These are phyloP conservation scores for Candida tibetensis DNA, from an alignment of 805 yeast species.

Conservation along the genomic window DNA sequence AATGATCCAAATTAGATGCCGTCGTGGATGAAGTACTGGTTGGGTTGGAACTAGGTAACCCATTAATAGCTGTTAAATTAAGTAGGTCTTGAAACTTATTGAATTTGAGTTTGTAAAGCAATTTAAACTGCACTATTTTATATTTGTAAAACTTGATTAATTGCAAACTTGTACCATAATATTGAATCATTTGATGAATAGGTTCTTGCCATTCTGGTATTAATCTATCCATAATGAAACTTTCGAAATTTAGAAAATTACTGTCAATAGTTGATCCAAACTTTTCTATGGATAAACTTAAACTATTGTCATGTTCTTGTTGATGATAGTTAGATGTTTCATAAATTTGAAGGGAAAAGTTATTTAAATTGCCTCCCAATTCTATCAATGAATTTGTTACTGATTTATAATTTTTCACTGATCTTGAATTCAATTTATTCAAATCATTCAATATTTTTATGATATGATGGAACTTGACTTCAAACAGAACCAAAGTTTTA, in stretches of 20 bases:
- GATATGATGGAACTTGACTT: slow-evolving; percentile 31
- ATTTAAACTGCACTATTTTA: slow-evolving; percentile 49
- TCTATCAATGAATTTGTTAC: slow-evolving; percentile 44
- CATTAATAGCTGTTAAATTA: slow-evolving; percentile 19
- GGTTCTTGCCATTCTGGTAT: slow-evolving; percentile 50
- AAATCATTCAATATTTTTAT: slow-evolving; percentile 33
- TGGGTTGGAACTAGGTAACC: slow-evolving; percentile 9
- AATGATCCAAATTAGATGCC: slow-evolving; percentile 15
- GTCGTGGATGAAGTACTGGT: slow-evolving; percentile 1
- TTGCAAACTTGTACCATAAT: slow-evolving; percentile 42
- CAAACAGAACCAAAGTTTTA: slow-evolving; percentile 29
- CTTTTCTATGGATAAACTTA: slow-evolving; percentile 41
- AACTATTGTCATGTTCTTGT: slow-evolving; percentile 16
- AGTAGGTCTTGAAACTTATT: slow-evolving; percentile 36
- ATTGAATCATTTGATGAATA: slow-evolving; percentile 45
- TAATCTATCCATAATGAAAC: slow-evolving; percentile 36
- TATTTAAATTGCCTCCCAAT: slow-evolving; percentile 56
- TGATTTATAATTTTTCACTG: slow-evolving; percentile 38
- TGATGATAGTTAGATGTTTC: slow-evolving; percentile 11
- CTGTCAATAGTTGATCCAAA: slow-evolving; percentile 54
- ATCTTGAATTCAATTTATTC: slow-evolving; percentile 35
- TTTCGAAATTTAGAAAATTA: slow-evolving; percentile 48
- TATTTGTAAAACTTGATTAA: slow-evolving; percentile 48
- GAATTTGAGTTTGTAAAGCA: slow-evolving; percentile 39
- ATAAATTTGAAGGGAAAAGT: slow-evolving; percentile 48